Conservation (phyloP, 2,329 filamentous ascomycete genomes). For the Ilyonectria robusta region DNA sequence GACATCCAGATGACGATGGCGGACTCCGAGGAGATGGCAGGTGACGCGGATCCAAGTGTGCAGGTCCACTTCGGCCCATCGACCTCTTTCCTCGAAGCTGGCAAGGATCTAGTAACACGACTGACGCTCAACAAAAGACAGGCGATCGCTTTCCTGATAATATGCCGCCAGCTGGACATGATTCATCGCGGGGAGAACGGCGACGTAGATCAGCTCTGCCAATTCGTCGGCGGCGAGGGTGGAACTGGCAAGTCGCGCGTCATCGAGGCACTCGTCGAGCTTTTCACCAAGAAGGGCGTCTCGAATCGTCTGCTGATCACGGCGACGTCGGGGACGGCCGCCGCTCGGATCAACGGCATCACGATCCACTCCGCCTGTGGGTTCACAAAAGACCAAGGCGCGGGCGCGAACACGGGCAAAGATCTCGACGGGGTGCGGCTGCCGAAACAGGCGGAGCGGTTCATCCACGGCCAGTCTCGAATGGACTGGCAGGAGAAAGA, state of each 20-base stretch:
- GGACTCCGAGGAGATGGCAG: background rate
- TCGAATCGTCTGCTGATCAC: conserved; percentile 20
- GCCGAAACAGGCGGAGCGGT: no score
- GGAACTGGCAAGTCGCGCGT: conserved; percentile 30
- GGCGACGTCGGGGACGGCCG: conserved; percentile 13
- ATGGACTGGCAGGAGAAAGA: no score
- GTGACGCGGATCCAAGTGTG: background rate
- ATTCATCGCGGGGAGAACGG: background rate
- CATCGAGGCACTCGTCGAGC: conserved; percentile 20
- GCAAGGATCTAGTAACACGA: background rate
- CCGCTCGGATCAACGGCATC: no score
- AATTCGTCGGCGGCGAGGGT: conserved; percentile 30
- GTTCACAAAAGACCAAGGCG: no score
- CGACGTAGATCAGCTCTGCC: conserved; percentile 21
- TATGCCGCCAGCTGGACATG: conserved; percentile 22
- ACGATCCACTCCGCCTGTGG: no score
- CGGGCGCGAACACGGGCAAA: no score
- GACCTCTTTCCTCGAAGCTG: background rate
- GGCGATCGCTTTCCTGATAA: conserved; percentile 17
- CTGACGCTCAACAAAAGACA: conserved; percentile 11
- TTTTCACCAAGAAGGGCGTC: conserved; percentile 10
- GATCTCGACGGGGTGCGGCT: no score
- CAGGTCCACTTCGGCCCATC: background rate
- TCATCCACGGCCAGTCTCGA: no score
- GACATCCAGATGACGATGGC: background rate